phyloP scores from a whole-genome alignment of 179 eudicot genomes.

The Drosera spatulata region DNA sequence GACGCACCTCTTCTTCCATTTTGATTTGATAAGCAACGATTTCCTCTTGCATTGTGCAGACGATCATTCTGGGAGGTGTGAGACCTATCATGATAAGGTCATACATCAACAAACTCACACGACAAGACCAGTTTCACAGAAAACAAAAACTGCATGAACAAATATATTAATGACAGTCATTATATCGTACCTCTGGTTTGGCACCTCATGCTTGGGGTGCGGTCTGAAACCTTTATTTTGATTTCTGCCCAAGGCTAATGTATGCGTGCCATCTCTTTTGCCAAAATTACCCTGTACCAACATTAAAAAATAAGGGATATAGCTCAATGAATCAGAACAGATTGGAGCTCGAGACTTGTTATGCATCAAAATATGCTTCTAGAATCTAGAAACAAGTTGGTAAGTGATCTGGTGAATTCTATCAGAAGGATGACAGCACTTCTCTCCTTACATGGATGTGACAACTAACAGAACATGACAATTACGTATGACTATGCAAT shows the following conservation, averaged over 20 bases:
- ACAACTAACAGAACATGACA: no score
- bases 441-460: no score
- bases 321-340: no score
- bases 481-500: no score
- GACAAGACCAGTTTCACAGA: neutral
- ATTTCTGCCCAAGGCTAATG: slow-evolving; percentile 11
- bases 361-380: no score
- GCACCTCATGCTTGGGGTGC: slow-evolving; percentile 16
- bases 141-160: neutral
- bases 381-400: no score
- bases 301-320: no score
- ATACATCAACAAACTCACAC: slow-evolving; percentile 1
- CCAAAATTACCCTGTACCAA: slow-evolving; percentile 20
- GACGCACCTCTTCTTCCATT: slow-evolving; percentile 34
- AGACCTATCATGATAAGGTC: slow-evolving; percentile 9
- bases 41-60: slow-evolving; percentile 28
- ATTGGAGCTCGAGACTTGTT: no score
- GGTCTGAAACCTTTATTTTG: slow-evolving; percentile 18
- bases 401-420: no score
- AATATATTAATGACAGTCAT: neutral
- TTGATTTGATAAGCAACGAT: slow-evolving; percentile 18
- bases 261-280: slow-evolving; percentile 16
- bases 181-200: slow-evolving; percentile 20
- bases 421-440: no score
- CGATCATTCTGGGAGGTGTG: slow-evolving; percentile 14